Conservation (phyloP, 2,329 filamentous ascomycete genomes). For the Nothomitra cinnamomea region DNA sequence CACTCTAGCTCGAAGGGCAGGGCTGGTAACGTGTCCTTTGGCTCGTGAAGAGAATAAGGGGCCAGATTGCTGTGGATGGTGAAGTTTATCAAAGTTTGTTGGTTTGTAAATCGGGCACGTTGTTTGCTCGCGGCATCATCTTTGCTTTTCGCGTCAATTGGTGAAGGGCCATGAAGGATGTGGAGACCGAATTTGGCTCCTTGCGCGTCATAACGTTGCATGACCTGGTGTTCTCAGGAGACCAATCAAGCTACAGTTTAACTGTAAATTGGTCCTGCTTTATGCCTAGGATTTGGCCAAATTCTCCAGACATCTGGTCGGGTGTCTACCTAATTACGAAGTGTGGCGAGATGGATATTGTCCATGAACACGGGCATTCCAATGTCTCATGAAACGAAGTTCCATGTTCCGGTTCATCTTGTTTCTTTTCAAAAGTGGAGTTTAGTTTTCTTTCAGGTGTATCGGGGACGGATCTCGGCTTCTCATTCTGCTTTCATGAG, state of each 20-base stretch:
- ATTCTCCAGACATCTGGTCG: too few species aligned
- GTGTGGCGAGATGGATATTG: too few species aligned
- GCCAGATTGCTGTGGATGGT: not conserved
- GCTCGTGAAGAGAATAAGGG: not conserved
- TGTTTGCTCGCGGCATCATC: not conserved
- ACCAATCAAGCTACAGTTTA: too few species aligned
- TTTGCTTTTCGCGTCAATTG: not conserved
- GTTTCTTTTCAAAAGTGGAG: not conserved
- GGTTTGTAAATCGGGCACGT: not conserved
- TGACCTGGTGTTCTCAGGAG: too few species aligned
- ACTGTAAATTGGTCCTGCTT: too few species aligned
- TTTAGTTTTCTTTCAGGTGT: not conserved
- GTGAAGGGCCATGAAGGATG: too few species aligned
- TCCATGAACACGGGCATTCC: too few species aligned
- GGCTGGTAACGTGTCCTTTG: constrained; percentile 3
- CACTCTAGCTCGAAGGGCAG: not conserved
- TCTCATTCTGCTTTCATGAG: not conserved
- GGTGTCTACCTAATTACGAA: too few species aligned
- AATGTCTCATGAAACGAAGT: not conserved
- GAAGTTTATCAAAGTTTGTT: not conserved
- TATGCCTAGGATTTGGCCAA: too few species aligned
- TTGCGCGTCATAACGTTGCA: too few species aligned
- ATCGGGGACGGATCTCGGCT: not conserved
- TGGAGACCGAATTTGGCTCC: too few species aligned
- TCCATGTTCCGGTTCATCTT: not conserved